Base-by-base conservation (phyloP, 306 rosid genomes). In the Calophaca sinica region DNA sequence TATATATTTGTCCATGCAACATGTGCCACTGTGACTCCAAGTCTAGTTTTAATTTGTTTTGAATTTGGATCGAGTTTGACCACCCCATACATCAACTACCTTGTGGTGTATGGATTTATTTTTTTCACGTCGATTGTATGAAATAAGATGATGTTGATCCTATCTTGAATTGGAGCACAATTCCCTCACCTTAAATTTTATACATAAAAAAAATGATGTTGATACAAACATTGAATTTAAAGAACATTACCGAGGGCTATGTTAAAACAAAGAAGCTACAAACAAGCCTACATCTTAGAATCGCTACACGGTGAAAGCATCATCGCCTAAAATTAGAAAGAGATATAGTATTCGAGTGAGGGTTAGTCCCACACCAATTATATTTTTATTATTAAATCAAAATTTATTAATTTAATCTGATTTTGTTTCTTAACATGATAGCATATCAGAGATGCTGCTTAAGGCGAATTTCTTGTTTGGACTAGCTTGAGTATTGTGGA, bases 401-500 rank as follows among this genome's bases (percentile, higher is more conserved):
- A 42, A 53, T 12, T 60, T 33, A 12, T 11, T 33, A 60, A 10
- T 12, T 13, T 15, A 35, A 36, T 38, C 35, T 41, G 48, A 76
- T 36, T 38, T 59, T 68, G 12, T 38, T 66, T 73, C 39, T 64
- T 20, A 65, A 57, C 49, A 3, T 41, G 45, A 74, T 15, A 49
- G 42, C 79, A 62, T 49, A 11, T 14, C 8, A 73, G n/a, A 48
- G 20, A 62, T 48, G 41, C 13, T 48, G 9, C 57, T 64, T 75
- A 28, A 64, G 6, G 9, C 2, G 41, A 35, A 12, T 52, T 64
- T 41, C 20, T 41, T 67, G 14, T 45, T 45, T 42, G 49, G 52
- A 75, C 31, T 15, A 63, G 50, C 5, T 72, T 71, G 65, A 71
- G n/a, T 55, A 3, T 38, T 63, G 53, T 62, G 14, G 45, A 39